A percentile compares a stretch with the other conserved stretches of the same genome.
Conservation (phyloP, 169 alveolate genomes). For the Besnoitia besnoiti region DNA sequence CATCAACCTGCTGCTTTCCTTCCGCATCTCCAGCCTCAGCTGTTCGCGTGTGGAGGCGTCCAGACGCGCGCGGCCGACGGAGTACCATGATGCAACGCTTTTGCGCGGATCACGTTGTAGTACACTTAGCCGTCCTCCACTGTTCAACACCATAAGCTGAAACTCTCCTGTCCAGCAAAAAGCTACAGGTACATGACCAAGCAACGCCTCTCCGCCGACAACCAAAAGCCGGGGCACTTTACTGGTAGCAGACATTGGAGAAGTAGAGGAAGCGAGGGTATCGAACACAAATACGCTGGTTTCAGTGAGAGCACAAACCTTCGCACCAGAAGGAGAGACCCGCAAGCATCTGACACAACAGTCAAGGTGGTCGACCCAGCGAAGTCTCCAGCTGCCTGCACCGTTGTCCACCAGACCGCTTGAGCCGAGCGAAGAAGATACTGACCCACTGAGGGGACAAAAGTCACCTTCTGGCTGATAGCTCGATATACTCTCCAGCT, state of each 20-base stretch:
- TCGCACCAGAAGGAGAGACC: background rate
- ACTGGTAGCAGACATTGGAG: background rate
- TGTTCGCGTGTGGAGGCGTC: background rate
- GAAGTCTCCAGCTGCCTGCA: background rate
- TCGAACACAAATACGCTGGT: background rate
- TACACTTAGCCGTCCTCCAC: slow-evolving; percentile 6
- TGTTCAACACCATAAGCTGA: slow-evolving; percentile 1
- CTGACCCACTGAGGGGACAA: background rate
- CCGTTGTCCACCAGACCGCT: background rate
- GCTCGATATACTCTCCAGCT: slow-evolving; percentile 7
- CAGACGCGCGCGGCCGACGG: slow-evolving; percentile 3
- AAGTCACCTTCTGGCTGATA: background rate
- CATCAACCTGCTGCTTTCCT: background rate
- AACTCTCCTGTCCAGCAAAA: slow-evolving; percentile 4
- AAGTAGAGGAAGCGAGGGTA: background rate
- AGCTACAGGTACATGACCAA: slow-evolving; percentile 5
- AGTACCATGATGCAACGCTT: background rate
- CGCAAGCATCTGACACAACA: background rate
- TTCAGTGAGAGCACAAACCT: background rate
- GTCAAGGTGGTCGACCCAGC: background rate
- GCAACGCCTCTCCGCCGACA: slow-evolving; percentile 34
- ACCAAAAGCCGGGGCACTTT: background rate
- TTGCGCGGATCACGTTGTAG: slow-evolving; percentile 6
- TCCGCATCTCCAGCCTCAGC: background rate
- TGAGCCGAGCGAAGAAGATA: background rate